A percentile compares a stretch with the other conserved stretches of the same genome.
phyloP scores from a whole-genome alignment of 2,329 filamentous ascomycete genomes.

The Elsinoe batatas region DNA sequence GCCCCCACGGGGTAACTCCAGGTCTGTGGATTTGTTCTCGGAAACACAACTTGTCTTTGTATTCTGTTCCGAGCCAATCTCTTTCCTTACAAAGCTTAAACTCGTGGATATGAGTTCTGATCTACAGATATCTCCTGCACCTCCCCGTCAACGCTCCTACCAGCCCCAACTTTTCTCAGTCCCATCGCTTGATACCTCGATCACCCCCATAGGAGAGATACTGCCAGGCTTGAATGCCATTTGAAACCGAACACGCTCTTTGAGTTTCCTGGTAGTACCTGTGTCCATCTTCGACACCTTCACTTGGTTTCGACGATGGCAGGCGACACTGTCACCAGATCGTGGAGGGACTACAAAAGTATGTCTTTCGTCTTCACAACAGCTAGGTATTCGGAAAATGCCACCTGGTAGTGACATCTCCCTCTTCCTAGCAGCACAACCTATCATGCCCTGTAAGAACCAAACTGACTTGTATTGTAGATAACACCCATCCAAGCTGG shows the following conservation, averaged over 20 bases:
- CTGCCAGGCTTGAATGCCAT: no score
- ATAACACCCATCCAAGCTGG: not conserved
- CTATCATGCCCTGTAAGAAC: not conserved
- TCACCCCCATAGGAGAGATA: no score
- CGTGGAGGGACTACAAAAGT: not conserved
- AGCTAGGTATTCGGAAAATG: not conserved
- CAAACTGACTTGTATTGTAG: not conserved
- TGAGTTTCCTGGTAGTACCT: not conserved
- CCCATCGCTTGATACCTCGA: no score
- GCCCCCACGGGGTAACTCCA: not conserved
- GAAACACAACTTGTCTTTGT: not conserved
- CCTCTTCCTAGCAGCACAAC: no score
- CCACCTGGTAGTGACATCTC: no score
- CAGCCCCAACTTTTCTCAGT: no score
- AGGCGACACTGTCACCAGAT: not conserved
- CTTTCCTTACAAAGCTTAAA: not conserved
- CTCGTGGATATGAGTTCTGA: no score
- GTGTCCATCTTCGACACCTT: not conserved
- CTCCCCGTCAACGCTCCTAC: no score
- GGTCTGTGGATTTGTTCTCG: not conserved
- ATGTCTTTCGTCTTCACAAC: not conserved
- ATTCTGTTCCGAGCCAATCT: not conserved
- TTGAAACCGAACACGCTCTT: no score
- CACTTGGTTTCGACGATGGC: not conserved
- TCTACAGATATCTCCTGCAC: not conserved